Conservation (phyloP, 345 rosid species). For the Carallia brachiata region DNA sequence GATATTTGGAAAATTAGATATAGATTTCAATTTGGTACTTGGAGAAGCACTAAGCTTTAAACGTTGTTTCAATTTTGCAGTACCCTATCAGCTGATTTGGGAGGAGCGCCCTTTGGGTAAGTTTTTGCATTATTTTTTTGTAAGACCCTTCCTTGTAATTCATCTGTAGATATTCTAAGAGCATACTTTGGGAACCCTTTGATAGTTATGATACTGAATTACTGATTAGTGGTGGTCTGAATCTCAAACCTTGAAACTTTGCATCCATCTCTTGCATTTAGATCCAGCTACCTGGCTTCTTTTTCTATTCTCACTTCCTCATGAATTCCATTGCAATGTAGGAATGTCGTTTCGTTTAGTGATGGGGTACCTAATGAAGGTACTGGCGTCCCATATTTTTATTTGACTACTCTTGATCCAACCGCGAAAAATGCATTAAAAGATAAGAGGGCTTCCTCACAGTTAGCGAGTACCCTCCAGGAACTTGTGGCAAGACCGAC, state of each 20-base stretch:
- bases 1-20: neutral
- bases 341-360: constrained; percentile 90
- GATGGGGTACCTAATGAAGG: constrained; percentile 70
- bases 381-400: constrained; percentile 80
- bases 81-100: constrained; percentile 60
- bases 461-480: constrained; percentile 76
- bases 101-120: constrained; percentile 88
- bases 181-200: no score
- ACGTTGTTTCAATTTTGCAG: constrained; percentile 44
- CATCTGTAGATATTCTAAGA: neutral
- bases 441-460: constrained; percentile 79
- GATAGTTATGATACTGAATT: no score
- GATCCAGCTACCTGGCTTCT: neutral
- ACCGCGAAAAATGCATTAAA: constrained; percentile 75
- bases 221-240: neutral
- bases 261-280: neutral
- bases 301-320: neutral
- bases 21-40: neutral
- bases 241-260: neutral
- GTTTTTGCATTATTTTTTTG: neutral
- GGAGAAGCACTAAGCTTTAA: neutral
- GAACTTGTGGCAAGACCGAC: constrained; percentile 83
- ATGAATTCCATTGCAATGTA: constrained; percentile 20
- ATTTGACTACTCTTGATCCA: constrained; percentile 93
- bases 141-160: neutral